Conservation (phyloP, 1,139 yeast genomes). For the Suhomyces yuchorum region DNA sequence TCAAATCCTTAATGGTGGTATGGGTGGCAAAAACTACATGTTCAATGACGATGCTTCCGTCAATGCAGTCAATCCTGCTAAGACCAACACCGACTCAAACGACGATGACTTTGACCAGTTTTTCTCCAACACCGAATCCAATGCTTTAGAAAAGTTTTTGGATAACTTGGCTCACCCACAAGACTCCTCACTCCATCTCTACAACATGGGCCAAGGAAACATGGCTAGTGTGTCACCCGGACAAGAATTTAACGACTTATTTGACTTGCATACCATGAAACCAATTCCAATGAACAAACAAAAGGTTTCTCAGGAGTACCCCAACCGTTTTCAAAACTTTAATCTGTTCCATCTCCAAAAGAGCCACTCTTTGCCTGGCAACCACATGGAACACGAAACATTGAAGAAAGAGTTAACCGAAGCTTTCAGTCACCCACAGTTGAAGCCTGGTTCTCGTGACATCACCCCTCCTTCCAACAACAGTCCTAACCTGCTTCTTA, state of each 20-base stretch:
- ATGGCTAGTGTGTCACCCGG: constrained; percentile 12
- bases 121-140: constrained; percentile 47
- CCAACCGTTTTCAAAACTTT: constrained; percentile 10
- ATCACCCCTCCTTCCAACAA: constrained; percentile 8
- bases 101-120: constrained; percentile 46
- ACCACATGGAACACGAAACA: constrained; percentile 20
- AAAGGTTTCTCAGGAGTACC: constrained; percentile 3
- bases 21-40: constrained; percentile 11
- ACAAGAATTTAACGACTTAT: constrained; percentile 22
- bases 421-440: constrained; percentile 40
- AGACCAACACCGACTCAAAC: constrained; percentile 17
- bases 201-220: constrained; percentile 23
- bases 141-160: constrained; percentile 47
- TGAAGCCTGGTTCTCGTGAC: constrained; percentile 12
- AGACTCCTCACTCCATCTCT: constrained; percentile 32
- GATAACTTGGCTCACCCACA: constrained; percentile 45
- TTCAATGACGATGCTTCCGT: constrained; percentile 2
- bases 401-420: constrained; percentile 37
- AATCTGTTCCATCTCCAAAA: constrained; percentile 5
- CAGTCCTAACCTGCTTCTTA: constrained; percentile 28
- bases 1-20: constrained; percentile 13
- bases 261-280: constrained; percentile 38
- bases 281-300: constrained; percentile 16
- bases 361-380: constrained; percentile 10
- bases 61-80: not conserved